Evolutionary conservation across 2,329 filamentous ascomycete genomes (phyloP).

Genomic region (Trichoderma breve): DNA sequence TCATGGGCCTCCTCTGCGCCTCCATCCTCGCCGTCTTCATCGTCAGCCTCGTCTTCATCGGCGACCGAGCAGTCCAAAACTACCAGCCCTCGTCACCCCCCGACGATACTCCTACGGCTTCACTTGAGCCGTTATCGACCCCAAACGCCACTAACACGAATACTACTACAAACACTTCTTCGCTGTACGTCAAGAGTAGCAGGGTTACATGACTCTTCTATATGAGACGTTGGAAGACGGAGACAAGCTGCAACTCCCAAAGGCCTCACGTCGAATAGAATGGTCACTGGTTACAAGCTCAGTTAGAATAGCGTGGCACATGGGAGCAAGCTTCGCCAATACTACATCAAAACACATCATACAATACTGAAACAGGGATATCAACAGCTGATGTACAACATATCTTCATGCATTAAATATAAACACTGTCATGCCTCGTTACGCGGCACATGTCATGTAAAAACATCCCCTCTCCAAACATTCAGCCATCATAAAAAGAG

Average conservation of each 20-base stretch:
- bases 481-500: conserved; percentile 4
- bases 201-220: not conserved
- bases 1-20: conserved; percentile 28
- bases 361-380: not conserved
- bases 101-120: not conserved
- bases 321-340: not conserved
- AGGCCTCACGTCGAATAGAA: not conserved
- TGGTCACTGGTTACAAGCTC: not conserved
- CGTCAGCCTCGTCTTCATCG: conserved; percentile 25
- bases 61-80: not conserved
- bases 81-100: not conserved
- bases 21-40: conserved; percentile 26
- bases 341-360: not conserved
- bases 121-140: not conserved
- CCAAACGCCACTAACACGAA: not conserved
- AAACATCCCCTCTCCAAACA: conserved; percentile 3
- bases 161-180: not conserved
- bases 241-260: not conserved
- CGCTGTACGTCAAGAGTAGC: not conserved
- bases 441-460: conserved; percentile 9
- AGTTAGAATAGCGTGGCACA: not conserved
- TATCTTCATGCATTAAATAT: conserved; percentile 13
- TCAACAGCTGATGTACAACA: conserved; percentile 3
- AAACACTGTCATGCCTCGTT: conserved; percentile 5
- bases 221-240: not conserved